Percentiles rank a stretch among this genome's conserved stretches.
phyloP scores from a whole-genome alignment of 2,329 filamentous ascomycete species.

The Cordyceps militaris region DNA sequence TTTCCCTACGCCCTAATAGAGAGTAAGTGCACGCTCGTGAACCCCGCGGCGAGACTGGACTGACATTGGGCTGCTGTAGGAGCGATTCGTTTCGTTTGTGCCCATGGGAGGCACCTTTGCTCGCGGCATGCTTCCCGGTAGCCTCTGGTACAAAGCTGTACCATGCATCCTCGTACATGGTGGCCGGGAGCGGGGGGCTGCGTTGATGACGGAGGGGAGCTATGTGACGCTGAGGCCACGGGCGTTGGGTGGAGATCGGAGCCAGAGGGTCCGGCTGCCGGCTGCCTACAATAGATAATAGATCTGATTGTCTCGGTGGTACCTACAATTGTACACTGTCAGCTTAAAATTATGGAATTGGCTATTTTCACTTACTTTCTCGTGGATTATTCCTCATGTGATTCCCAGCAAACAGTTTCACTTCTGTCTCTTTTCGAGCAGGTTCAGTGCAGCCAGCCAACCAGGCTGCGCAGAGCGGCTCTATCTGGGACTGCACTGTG shows the following conservation, averaged over 20 bases:
- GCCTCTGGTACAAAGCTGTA: constrained; percentile 67
- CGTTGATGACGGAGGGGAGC: constrained; percentile 9
- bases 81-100: constrained; percentile 65
- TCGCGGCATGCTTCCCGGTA: constrained; percentile 41
- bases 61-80: constrained; percentile 58
- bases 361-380: too few relatives aligned
- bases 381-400: too few relatives aligned
- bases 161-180: constrained; percentile 80
- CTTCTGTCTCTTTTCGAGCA: too few relatives aligned
- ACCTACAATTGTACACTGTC: too few relatives aligned
- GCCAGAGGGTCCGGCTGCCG: constrained; percentile 1
- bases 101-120: constrained; percentile 37
- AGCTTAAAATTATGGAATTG: too few relatives aligned
- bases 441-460: too few relatives aligned
- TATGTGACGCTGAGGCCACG: constrained; percentile 12
- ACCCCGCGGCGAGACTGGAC: constrained; percentile 21
- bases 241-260: constrained; percentile 3
- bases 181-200: constrained; percentile 8
- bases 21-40: constrained; percentile 17
- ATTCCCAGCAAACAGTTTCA: too few relatives aligned
- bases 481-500: too few relatives aligned
- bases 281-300: too few relatives aligned
- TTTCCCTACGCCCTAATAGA: constrained; percentile 46
- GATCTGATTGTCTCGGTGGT: too few relatives aligned
- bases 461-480: too few relatives aligned